phyloP scores from a whole-genome alignment of 2,329 filamentous ascomycete species.

The Paraconiothyrium sp. region DNA sequence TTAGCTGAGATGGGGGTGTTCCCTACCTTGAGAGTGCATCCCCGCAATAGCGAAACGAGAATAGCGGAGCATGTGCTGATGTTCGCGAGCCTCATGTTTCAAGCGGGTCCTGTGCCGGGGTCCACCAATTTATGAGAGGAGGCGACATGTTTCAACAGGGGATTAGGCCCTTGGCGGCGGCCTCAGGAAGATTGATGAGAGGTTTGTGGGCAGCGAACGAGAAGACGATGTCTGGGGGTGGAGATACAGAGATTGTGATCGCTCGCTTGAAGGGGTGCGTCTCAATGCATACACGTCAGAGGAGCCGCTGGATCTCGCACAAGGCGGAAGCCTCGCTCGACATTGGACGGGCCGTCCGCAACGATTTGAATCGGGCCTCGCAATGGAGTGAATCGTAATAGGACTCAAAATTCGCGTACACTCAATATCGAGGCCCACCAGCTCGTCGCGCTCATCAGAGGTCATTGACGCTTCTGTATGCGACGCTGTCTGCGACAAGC shows the following conservation, averaged over 20 bases:
- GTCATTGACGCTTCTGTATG: background rate
- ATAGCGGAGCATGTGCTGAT: slow-evolving; percentile 3
- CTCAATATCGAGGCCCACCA: background rate
- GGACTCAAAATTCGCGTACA: background rate
- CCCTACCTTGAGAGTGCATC: slow-evolving; percentile 1
- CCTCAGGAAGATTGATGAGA: slow-evolving; percentile 9
- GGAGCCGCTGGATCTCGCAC: background rate
- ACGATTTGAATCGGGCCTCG: background rate
- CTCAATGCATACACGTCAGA: background rate
- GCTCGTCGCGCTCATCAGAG: background rate
- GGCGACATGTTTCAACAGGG: slow-evolving; percentile 15
- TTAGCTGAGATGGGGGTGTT: background rate
- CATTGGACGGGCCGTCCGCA: background rate
- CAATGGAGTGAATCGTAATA: background rate
- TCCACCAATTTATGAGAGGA: slow-evolving; percentile 13
- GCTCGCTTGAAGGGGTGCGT: background rate
- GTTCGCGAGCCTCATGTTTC: slow-evolving; percentile 3
- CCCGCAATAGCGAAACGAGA: slow-evolving; percentile 5
- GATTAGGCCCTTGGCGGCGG: slow-evolving; percentile 6
- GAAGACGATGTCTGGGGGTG: background rate
- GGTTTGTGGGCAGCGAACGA: background rate
- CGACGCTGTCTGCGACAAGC: background rate
- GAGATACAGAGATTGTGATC: background rate
- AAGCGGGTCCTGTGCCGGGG: slow-evolving; percentile 4
- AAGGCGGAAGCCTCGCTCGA: background rate